Evolutionary conservation across 345 rosid species (phyloP).

Genomic region (Eucalyptus polybractea): DNA sequence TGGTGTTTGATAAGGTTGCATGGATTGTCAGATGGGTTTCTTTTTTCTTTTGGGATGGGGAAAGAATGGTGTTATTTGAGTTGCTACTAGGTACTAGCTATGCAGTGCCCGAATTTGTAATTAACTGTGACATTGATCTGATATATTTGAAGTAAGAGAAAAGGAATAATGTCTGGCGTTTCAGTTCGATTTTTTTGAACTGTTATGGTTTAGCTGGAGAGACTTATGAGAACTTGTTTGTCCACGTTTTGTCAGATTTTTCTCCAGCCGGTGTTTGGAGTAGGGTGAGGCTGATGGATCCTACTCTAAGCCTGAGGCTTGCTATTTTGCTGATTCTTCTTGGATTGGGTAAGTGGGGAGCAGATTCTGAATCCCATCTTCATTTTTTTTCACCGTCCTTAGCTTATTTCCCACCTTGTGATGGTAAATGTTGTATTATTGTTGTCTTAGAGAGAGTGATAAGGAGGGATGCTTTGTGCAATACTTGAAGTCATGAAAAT

Average conservation of each 20-base stretch:
- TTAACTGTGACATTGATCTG: background rate
- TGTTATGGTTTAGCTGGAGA: background rate
- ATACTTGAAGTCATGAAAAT: background rate
- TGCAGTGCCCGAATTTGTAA: background rate
- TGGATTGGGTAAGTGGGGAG: background rate
- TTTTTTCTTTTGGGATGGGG: background rate
- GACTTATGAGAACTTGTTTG: background rate
- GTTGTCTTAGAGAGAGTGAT: background rate
- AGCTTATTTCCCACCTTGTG: background rate
- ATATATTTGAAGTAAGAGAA: background rate
- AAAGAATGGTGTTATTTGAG: background rate
- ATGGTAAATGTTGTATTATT: background rate
- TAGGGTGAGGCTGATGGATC: conserved; percentile 30
- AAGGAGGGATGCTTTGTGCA: background rate
- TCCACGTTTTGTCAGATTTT: background rate
- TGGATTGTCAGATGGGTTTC: background rate
- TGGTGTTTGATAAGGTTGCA: background rate
- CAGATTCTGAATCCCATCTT: background rate
- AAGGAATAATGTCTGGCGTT: background rate
- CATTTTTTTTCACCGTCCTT: background rate
- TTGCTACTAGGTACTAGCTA: background rate
- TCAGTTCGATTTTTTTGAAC: background rate
- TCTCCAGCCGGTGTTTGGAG: conserved; percentile 12
- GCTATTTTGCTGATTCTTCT: background rate
- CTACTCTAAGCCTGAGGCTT: conserved; percentile 2